These are phyloP conservation scores for Skeletonema marinoi DNA, from an alignment of 108 stramenopile genomes.

Conservation along the genomic window DNA sequence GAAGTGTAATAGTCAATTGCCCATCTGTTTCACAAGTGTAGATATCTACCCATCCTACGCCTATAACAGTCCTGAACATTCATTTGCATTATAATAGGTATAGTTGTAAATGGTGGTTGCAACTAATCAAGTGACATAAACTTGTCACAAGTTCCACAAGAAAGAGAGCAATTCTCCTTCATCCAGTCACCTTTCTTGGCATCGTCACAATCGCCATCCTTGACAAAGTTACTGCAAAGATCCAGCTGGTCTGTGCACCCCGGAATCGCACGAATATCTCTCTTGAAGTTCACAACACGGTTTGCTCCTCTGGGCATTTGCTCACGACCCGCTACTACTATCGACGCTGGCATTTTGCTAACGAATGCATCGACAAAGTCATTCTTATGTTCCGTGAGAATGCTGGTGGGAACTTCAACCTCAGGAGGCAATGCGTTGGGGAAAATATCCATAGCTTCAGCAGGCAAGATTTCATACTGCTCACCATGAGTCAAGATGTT, in stretches of 20 bases:
- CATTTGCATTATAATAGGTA: too few species aligned
- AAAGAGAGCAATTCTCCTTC: background rate
- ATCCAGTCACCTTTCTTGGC: slow-evolving; percentile 24
- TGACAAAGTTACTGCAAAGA: slow-evolving; percentile 14
- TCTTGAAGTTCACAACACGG: slow-evolving; percentile 58
- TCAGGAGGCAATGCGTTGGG: background rate
- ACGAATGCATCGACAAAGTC: slow-evolving; percentile 11
- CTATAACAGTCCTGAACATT: too few species aligned
- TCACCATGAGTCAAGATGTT: slow-evolving; percentile 56
- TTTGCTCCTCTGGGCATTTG: slow-evolving; percentile 57
- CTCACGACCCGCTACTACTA: slow-evolving; percentile 36
- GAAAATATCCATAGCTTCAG: too few species aligned
- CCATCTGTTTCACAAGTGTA: too few species aligned
- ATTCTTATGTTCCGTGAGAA: background rate
- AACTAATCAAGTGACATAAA: background rate
- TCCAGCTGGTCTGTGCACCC: slow-evolving; percentile 10
- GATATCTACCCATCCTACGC: too few species aligned
- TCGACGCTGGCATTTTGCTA: background rate
- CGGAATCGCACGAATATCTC: slow-evolving; percentile 37
- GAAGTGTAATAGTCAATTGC: too few species aligned
- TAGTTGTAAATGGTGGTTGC: too few species aligned
- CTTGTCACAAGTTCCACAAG: slow-evolving; percentile 8
- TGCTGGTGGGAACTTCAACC: background rate
- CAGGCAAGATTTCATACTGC: background rate
- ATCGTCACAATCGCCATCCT: slow-evolving; percentile 29